Evolutionary conservation across 129 eudicot genomes (phyloP).

Genomic region (Erigeron canadensis): DNA sequence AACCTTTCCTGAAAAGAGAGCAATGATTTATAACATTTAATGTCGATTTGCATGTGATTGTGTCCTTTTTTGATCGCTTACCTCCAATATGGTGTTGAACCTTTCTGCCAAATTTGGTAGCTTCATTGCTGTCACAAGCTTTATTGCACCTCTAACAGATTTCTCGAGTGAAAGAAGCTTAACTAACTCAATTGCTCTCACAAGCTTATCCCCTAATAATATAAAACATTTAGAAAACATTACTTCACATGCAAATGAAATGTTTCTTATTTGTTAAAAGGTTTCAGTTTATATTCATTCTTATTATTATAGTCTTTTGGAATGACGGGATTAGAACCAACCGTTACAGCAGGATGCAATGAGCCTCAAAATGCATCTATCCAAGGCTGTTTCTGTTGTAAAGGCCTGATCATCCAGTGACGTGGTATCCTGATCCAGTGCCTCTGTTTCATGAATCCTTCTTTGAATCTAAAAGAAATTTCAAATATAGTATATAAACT

Average conservation of each 20-base stretch:
- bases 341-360: constrained; percentile 96
- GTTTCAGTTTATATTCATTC: not conserved
- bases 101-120: constrained; percentile 88
- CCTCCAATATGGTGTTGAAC: constrained; percentile 84
- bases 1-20: constrained; percentile 63
- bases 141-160: constrained; percentile 92
- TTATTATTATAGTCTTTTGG: not conserved
- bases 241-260: not conserved
- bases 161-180: constrained; percentile 87
- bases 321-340: constrained; percentile 30
- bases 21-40: not conserved
- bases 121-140: constrained; percentile 87
- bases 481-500: constrained; percentile 4
- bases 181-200: constrained; percentile 85
- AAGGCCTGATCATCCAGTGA: constrained; percentile 87
- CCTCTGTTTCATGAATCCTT: constrained; percentile 60
- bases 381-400: constrained; percentile 73
- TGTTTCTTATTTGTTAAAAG: not conserved
- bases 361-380: constrained; percentile 96
- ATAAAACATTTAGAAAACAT: constrained; percentile 16
- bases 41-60: not conserved
- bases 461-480: constrained; percentile 62
- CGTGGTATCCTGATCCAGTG: constrained; percentile 53
- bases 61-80: constrained; percentile 17
- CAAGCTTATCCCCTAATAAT: constrained; percentile 83